phyloP scores from a whole-genome alignment of 2,329 filamentous ascomycete species.

The Fusarium mexicanum region DNA sequence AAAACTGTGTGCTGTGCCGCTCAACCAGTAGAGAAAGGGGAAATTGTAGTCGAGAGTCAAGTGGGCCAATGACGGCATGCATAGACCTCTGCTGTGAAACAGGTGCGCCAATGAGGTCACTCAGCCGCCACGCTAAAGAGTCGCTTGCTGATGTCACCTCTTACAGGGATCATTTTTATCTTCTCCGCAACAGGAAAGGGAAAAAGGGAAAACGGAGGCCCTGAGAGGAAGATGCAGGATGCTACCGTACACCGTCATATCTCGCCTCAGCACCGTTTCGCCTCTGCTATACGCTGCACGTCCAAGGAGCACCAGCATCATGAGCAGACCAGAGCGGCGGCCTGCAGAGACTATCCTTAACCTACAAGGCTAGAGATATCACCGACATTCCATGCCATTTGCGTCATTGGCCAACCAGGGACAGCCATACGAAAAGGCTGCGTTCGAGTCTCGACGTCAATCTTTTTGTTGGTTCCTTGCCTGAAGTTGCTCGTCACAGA shows the following conservation, averaged over 20 bases:
- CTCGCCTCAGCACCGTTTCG: constrained; percentile 29
- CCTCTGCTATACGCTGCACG: constrained; percentile 12
- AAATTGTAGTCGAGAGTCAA: constrained; percentile 4
- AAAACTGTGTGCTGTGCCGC: constrained; percentile 15
- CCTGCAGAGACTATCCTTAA: constrained; percentile 9
- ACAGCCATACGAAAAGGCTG: neutral
- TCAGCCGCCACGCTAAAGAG: constrained; percentile 20
- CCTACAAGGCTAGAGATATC: constrained; percentile 26
- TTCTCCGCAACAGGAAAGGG: neutral
- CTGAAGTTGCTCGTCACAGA: neutral
- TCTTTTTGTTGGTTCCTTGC: neutral
- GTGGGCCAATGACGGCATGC: constrained; percentile 42
- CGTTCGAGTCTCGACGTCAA: neutral
- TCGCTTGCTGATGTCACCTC: constrained; percentile 39
- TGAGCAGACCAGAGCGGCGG: constrained; percentile 9
- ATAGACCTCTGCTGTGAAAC: neutral
- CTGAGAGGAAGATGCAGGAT: constrained; percentile 4
- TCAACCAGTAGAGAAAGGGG: constrained; percentile 18
- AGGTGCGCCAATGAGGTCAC: constrained; percentile 41
- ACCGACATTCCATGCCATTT: constrained; percentile 22
- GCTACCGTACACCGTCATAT: constrained; percentile 31
- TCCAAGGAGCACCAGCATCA: constrained; percentile 14
- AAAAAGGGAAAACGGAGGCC: constrained; percentile 8
- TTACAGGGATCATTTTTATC: neutral
- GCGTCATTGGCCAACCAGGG: constrained; percentile 30